Evolutionary conservation across 2,329 filamentous ascomycete species (phyloP).

Genomic region (Trematosphaeria pertusa): DNA sequence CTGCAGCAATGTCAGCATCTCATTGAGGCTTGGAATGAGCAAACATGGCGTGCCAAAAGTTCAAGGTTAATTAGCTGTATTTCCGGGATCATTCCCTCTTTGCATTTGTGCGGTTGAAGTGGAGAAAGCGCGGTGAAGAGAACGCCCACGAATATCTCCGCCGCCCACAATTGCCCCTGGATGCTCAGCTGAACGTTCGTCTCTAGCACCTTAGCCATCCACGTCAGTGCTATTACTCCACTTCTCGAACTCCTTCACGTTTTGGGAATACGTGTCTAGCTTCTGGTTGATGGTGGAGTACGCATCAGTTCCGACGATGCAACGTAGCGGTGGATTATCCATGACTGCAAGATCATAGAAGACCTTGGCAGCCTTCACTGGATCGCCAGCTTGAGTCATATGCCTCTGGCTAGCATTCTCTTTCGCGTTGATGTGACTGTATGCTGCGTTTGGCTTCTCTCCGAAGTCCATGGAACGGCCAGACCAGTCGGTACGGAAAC

Average conservation of each 20-base stretch:
- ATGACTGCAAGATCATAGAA: constrained; percentile 64
- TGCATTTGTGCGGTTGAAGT: no score
- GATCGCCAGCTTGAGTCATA: constrained; percentile 58
- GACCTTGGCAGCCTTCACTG: constrained; percentile 56
- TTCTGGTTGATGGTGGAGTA: constrained; percentile 58
- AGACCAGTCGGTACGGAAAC: constrained; percentile 56
- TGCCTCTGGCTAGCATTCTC: constrained; percentile 50
- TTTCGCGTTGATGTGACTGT: constrained; percentile 57
- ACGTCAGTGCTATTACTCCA: constrained; percentile 59
- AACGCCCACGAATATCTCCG: no score
- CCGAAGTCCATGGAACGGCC: constrained; percentile 57
- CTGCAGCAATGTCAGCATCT: no score
- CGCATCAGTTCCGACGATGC: constrained; percentile 62
- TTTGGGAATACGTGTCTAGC: constrained; percentile 57
- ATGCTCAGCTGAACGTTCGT: no score
- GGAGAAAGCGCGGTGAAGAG: no score
- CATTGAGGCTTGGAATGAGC: no score
- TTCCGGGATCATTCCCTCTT: no score
- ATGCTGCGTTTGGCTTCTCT: constrained; percentile 53
- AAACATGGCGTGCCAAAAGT: no score
- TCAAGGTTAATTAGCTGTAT: no score
- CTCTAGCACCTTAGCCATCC: no score
- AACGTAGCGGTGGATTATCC: constrained; percentile 60
- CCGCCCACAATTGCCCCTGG: no score
- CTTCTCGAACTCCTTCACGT: constrained; percentile 59